phyloP scores from a whole-genome alignment of 208 protist genomes.

The Wallacemonas sp. region DNA sequence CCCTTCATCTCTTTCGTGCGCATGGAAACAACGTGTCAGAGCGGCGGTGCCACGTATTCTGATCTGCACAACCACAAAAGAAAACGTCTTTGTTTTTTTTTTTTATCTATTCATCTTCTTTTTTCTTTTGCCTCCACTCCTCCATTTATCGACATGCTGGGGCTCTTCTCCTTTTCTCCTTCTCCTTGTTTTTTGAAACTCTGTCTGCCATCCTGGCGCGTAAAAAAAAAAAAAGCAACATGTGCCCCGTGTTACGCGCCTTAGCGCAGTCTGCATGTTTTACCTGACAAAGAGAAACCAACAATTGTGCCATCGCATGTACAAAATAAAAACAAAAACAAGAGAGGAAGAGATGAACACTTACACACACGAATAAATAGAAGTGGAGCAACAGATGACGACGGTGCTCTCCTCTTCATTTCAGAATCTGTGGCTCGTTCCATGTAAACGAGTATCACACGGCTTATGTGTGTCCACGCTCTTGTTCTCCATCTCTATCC shows the following conservation, averaged over 20 bases:
- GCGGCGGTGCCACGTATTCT: no score
- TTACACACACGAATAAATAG: no score
- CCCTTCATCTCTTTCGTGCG: no score
- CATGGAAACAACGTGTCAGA: no score
- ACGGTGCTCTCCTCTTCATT: no score
- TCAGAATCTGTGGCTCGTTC: no score
- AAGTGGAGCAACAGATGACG: not conserved
- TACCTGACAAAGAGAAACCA: not conserved
- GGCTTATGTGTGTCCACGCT: no score
- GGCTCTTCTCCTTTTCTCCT: not conserved
- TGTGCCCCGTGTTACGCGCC: not conserved
- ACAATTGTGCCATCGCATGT: not conserved
- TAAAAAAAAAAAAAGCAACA: no score
- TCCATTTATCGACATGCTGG: not conserved
- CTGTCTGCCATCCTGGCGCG: not conserved
- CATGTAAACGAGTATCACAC: no score
- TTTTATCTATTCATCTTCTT: slow-evolving; percentile 3
- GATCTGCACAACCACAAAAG: slow-evolving; percentile 2
- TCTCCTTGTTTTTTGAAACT: not conserved
- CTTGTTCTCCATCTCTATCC: no score
- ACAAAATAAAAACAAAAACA: not conserved
- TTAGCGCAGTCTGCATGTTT: not conserved
- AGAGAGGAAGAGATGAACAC: not conserved
- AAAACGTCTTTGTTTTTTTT: slow-evolving; percentile 11
- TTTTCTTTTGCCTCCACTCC: not conserved